Conservation (phyloP, 2,329 filamentous ascomycete species). For the Aspergillus neotritici region DNA sequence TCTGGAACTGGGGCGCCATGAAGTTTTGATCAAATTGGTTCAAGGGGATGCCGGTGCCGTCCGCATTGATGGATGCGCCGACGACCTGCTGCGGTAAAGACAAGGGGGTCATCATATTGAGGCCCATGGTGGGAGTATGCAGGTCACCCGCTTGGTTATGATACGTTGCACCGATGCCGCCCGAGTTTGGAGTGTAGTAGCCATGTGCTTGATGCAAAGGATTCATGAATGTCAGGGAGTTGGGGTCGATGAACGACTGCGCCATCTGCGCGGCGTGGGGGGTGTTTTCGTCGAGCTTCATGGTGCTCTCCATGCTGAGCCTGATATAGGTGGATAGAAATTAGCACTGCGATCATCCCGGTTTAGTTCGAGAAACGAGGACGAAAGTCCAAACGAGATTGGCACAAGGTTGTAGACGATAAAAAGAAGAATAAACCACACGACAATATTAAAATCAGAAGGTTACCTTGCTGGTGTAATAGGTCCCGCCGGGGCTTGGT, state of each 20-base stretch:
- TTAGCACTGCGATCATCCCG: constrained; percentile 3
- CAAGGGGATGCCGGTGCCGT: constrained; percentile 58
- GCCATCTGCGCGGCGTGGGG: constrained; percentile 77
- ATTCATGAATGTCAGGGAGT: constrained; percentile 70
- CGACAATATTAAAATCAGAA: neutral
- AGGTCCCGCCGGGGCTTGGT: constrained; percentile 17
- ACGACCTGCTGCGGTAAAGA: constrained; percentile 68
- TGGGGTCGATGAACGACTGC: constrained; percentile 80
- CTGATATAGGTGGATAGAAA: constrained; percentile 24
- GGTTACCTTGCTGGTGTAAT: constrained; percentile 24
- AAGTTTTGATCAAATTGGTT: constrained; percentile 59
- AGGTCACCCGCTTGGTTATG: constrained; percentile 80
- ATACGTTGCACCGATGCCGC: constrained; percentile 69
- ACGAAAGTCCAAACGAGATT: too few relatives aligned
- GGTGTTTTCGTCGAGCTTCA: constrained; percentile 77
- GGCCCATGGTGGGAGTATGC: constrained; percentile 70
- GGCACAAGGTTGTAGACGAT: too few relatives aligned
- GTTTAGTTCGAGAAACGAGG: too few relatives aligned
- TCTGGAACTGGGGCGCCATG: constrained; percentile 56
- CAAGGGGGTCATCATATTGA: constrained; percentile 73
- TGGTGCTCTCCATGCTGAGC: constrained; percentile 42
- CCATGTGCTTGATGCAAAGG: constrained; percentile 75
- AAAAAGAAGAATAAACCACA: neutral
- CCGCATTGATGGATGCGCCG: constrained; percentile 51
- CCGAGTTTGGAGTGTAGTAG: constrained; percentile 84